Evolutionary conservation across 495 filamentous ascomycete genomes (phyloP).

Genomic region (Friedmanniomyces simplex): DNA sequence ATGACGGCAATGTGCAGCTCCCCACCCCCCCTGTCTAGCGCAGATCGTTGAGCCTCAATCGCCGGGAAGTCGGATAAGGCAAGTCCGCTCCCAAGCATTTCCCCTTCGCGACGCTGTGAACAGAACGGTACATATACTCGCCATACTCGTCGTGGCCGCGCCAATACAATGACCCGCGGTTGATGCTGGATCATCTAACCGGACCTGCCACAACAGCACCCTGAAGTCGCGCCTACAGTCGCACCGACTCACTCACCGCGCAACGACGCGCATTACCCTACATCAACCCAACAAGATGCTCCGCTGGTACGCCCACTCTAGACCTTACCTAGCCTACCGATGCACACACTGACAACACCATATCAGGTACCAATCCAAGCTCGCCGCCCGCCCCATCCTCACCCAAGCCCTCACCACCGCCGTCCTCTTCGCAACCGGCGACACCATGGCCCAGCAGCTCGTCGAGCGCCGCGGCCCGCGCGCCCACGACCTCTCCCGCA

Average conservation of each 20-base stretch:
- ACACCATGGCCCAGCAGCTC: conserved; percentile 85
- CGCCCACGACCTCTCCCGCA: conserved; percentile 72
- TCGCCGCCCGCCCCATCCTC: conserved; percentile 71
- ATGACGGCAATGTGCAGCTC: too few relatives aligned
- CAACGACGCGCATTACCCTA: background rate
- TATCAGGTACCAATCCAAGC: conserved; percentile 74
- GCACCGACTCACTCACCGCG: background rate
- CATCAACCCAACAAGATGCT: conserved; percentile 4
- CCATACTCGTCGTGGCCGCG: background rate
- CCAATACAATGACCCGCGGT: background rate
- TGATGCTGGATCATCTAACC: too few relatives aligned
- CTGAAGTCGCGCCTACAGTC: background rate
- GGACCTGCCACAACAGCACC: background rate
- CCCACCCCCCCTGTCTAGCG: too few relatives aligned
- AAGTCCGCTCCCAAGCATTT: too few relatives aligned
- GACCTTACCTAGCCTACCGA: background rate
- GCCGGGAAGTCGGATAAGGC: too few relatives aligned
- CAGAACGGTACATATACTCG: too few relatives aligned
- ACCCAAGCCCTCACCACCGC: conserved; percentile 82
- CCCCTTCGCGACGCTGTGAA: too few relatives aligned
- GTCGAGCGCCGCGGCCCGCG: conserved; percentile 70
- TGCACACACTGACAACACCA: too few relatives aligned
- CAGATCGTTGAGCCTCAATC: too few relatives aligned
- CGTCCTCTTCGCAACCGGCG: conserved; percentile 83
- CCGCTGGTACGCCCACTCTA: background rate